phyloP scores from a whole-genome alignment of 306 rosid species.

The Clitoria ternatea region DNA sequence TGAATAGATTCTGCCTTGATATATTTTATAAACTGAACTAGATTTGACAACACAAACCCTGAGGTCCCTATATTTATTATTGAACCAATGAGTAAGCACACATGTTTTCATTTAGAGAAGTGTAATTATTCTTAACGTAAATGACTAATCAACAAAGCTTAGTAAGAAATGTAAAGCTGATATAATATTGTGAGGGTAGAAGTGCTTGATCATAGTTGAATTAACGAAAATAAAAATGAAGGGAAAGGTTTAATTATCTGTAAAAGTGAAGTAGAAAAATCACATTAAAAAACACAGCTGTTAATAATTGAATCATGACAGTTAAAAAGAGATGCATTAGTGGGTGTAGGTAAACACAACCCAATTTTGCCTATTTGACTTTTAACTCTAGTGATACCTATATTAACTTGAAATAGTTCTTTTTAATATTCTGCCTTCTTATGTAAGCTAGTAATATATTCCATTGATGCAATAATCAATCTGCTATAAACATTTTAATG shows the following conservation, averaged over 20 bases:
- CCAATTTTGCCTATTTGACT: constrained; percentile 27
- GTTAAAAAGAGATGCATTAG: constrained; percentile 38
- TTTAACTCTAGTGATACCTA: no score
- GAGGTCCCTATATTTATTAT: neutral
- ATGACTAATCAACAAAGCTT: neutral
- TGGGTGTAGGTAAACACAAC: constrained; percentile 36
- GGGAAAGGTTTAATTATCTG: neutral
- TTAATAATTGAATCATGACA: constrained; percentile 31
- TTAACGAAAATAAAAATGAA: neutral
- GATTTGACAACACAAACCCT: no score
- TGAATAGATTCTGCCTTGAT: no score
- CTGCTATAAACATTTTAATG: no score
- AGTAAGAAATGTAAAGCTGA: neutral
- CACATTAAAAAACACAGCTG: constrained; percentile 26
- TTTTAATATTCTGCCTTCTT: no score
- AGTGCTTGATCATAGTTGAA: neutral
- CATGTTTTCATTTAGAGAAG: neutral
- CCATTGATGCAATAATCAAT: no score
- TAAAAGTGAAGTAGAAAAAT: constrained; percentile 1
- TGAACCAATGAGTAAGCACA: no score
- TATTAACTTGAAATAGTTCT: no score
- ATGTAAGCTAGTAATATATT: no score
- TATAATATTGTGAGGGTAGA: neutral
- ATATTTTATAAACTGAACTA: no score
- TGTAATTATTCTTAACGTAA: neutral